A percentile compares a stretch with the other conserved stretches of the same genome.
Evolutionary conservation across 129 eudicot genomes (phyloP).

Genomic region (Saussurea involucrata): DNA sequence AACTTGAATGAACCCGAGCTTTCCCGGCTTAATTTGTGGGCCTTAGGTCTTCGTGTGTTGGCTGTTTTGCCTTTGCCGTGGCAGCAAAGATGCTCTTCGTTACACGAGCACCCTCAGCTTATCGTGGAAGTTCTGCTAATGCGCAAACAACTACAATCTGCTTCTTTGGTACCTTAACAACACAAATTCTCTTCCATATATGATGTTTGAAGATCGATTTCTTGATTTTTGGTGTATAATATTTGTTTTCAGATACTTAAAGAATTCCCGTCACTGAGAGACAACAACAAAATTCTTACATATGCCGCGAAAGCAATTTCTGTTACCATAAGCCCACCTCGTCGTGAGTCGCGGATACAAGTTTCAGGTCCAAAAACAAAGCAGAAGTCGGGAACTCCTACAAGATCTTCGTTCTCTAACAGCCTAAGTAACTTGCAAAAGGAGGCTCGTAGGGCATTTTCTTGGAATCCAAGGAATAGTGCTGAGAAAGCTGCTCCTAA

Average conservation of each 20-base stretch:
- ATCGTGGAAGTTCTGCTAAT: conserved; percentile 90
- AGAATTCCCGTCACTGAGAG: conserved; percentile 88
- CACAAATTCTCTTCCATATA: not conserved
- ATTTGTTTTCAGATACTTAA: conserved; percentile 68
- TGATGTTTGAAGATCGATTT: not conserved
- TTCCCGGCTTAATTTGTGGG: conserved; percentile 90
- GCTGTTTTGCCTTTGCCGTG: conserved; percentile 96
- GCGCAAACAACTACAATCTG: conserved; percentile 96
- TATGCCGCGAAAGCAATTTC: conserved; percentile 97
- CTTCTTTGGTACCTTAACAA: conserved; percentile 66
- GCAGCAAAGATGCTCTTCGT: conserved; percentile 98
- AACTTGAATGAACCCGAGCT: conserved; percentile 83
- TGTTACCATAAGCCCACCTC: conserved; percentile 64
- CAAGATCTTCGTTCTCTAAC: conserved; percentile 67
- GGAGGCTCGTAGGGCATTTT: conserved; percentile 95
- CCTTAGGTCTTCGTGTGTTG: conserved; percentile 92
- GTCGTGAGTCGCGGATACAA: conserved; percentile 79
- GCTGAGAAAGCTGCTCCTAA: conserved; percentile 72
- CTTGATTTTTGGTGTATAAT: not conserved
- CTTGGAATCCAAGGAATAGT: conserved; percentile 82
- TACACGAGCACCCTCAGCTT: conserved; percentile 95
- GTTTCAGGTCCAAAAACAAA: conserved; percentile 67
- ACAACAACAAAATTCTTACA: conserved; percentile 60
- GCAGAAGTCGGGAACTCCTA: conserved; percentile 74
- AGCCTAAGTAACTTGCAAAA: conserved; percentile 92